phyloP scores from a whole-genome alignment of 2,329 filamentous ascomycete species.

The Nigrospora oryzae region DNA sequence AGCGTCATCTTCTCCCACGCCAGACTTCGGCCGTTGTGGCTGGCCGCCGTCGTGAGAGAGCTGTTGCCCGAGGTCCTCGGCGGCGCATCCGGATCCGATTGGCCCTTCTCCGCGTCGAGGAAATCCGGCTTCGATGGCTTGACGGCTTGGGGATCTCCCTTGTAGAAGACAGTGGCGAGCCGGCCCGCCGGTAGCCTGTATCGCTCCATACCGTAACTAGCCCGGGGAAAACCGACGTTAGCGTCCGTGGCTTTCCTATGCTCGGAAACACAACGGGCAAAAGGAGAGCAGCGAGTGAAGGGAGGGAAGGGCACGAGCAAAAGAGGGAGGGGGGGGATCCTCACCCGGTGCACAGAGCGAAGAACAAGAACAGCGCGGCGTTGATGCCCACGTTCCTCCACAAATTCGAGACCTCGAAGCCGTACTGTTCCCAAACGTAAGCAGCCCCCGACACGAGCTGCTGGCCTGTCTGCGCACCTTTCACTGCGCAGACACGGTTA shows the following conservation, averaged over 20 bases:
- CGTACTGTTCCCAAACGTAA: conserved; percentile 4
- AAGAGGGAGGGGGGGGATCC: not conserved
- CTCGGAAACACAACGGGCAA: not conserved
- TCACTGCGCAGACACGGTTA: conserved; percentile 11
- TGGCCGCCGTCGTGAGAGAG: conserved; percentile 7
- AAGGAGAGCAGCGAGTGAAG: too few relatives aligned
- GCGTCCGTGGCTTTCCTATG: conserved; percentile 50
- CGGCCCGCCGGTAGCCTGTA: conserved; percentile 10
- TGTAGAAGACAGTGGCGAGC: conserved; percentile 14
- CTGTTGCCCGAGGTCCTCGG: not conserved
- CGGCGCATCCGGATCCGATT: conserved; percentile 1
- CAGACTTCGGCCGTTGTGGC: conserved; percentile 5
- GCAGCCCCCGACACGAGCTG: conserved; percentile 5
- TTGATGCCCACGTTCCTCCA: conserved; percentile 12
- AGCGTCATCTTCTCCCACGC: conserved; percentile 10
- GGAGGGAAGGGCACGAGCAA: too few relatives aligned
- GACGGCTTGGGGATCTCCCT: conserved; percentile 2
- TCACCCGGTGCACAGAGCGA: conserved; percentile 8
- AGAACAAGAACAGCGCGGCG: conserved; percentile 8
- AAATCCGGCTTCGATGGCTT: conserved; percentile 1
- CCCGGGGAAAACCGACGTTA: conserved; percentile 37
- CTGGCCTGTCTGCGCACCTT: conserved; percentile 6
- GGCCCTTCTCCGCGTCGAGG: conserved; percentile 8
- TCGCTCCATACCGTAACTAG: conserved; percentile 14
- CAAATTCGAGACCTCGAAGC: conserved; percentile 5